Base-by-base conservation (phyloP, 1,139 yeast species). In the Lodderomyces beijingensis region DNA sequence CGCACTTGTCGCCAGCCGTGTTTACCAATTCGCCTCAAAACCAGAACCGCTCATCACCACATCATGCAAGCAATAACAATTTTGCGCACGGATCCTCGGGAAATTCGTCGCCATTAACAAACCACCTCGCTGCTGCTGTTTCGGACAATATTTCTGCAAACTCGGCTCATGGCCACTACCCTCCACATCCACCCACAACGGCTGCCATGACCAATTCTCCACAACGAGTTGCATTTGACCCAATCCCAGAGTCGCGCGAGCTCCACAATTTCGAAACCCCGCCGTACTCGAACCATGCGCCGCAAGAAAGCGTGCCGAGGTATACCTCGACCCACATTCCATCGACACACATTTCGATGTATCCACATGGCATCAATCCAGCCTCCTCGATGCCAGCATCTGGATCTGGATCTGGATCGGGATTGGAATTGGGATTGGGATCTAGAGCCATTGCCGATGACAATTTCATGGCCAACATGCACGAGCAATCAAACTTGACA, bases 281-380 rank as follows among this genome's bases (percentile, higher is more conserved):
- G 22, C 31, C 31, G 16, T 28, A 28, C 16, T 28, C 31, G 9
- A 5, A 15, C 20, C 26, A 28, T n/a, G 47, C 53, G 1, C 47
- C 50, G 2, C 66, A 28, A 6, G 25, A 28, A 7, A 46, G 53
- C 1, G 48, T 51, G 2, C 66, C 69, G 5, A 45, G 50, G 12
- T 62, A 64, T 39, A 46, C 51, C 24, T 62, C 21, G 10, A 19
- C 10, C 53, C 14, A 19, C 10, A 23, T 14, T 12, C 11, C 7
- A 9, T 7, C 8, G 7, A 23, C 14, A 10, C 14, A 7, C 6
- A 23, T 23, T 23, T 9, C 22, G 8, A 19, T 19, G 22, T n/a
- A 19, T 9, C 22, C 22, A 8, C 22, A 19, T n/a, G 14, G 5
- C 19, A 23, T 18, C 12, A 27, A 16, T 20, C 16, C 18, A 17